Conservation (phyloP, 2,329 filamentous ascomycete species). For the Xylaria multiplex region DNA sequence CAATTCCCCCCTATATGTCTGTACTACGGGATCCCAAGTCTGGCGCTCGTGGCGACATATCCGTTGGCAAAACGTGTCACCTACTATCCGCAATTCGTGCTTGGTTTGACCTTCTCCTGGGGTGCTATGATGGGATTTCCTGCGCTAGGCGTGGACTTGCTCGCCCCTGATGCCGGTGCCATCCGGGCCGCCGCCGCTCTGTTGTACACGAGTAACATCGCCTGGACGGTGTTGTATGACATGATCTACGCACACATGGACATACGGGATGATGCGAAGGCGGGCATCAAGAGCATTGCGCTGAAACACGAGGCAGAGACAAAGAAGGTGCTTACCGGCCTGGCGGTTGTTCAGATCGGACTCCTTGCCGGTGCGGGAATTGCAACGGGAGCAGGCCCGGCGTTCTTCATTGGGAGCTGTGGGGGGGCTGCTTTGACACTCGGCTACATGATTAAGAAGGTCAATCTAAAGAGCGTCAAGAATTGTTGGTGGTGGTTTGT, state of each 20-base stretch:
- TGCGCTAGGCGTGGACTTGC: constrained; percentile 79
- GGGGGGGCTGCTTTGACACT: constrained; percentile 70
- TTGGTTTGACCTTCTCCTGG: constrained; percentile 89
- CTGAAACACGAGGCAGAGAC: constrained; percentile 81
- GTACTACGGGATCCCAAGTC: constrained; percentile 79
- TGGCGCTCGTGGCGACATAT: constrained; percentile 78
- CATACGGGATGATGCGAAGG: constrained; percentile 84
- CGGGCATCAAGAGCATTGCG: constrained; percentile 88
- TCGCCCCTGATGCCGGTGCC: constrained; percentile 67
- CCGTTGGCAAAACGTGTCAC: constrained; percentile 87
- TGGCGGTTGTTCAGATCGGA: constrained; percentile 75
- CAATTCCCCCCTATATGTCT: constrained; percentile 80
- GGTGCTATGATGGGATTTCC: constrained; percentile 89
- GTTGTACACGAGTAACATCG: constrained; percentile 80
- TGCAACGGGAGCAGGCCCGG: constrained; percentile 73
- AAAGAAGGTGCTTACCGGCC: constrained; percentile 76
- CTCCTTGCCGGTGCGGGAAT: constrained; percentile 76
- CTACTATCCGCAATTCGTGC: constrained; percentile 85
- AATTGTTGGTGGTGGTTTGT: constrained; percentile 83
- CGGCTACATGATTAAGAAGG: constrained; percentile 73
- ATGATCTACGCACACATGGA: constrained; percentile 97
- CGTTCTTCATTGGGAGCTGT: constrained; percentile 74
- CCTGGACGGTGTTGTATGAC: constrained; percentile 90
- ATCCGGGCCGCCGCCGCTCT: constrained; percentile 66
- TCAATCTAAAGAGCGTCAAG: constrained; percentile 72